Percentiles rank a stretch among this genome's conserved stretches.
Conservation (phyloP, 495 filamentous ascomycete genomes). For the Ascodesmis nigricans region DNA sequence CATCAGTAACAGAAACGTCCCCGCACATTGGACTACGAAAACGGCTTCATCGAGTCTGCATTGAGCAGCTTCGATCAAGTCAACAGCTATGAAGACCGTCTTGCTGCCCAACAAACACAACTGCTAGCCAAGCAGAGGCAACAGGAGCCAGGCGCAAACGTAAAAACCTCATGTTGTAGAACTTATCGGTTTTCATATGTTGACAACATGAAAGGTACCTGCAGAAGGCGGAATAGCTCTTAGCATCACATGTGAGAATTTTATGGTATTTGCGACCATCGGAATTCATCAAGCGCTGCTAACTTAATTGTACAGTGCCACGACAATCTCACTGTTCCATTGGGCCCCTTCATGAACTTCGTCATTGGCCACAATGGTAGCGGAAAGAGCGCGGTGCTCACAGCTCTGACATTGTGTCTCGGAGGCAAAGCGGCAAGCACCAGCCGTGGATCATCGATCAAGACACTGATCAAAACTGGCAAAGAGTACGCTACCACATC, state of each 20-base stretch:
- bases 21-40: no score
- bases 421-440: slow-evolving; percentile 86
- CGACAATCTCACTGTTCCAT: slow-evolving; percentile 46
- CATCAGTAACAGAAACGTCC: no score
- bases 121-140: no score
- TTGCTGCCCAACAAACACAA: no score
- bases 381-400: slow-evolving; percentile 95
- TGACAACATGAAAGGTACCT: slow-evolving; percentile 12
- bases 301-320: slow-evolving; percentile 86
- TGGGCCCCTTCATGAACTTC: slow-evolving; percentile 91
- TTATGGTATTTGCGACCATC: slow-evolving; percentile 40
- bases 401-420: slow-evolving; percentile 78
- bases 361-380: slow-evolving; percentile 95
- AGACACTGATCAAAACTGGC: slow-evolving; percentile 82
- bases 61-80: no score
- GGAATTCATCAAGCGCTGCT: no score
- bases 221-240: slow-evolving; percentile 18
- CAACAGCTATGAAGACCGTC: no score
- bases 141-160: no score
- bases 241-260: slow-evolving; percentile 20
- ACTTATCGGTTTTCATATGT: neutral
- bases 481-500: slow-evolving; percentile 32
- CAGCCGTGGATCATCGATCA: slow-evolving; percentile 81
- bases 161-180: no score
- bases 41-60: no score